A percentile compares a stretch with the other conserved stretches of the same genome.
Evolutionary conservation across 2,329 filamentous ascomycete genomes (phyloP).

Genomic region (Ambrosiella cleistominuta): DNA sequence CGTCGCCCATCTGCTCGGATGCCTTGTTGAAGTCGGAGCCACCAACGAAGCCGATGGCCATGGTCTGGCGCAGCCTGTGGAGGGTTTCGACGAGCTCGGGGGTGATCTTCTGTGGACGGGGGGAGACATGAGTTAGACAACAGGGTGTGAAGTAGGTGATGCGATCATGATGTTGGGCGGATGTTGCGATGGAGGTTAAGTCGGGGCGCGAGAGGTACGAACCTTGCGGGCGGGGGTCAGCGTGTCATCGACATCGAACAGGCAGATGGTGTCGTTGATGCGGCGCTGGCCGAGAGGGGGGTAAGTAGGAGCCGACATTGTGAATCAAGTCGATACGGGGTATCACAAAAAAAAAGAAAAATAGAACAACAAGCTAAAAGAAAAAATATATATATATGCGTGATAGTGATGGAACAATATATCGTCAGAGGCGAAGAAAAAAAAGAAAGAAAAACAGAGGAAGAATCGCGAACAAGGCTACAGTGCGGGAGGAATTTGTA

Average conservation of each 20-base stretch:
- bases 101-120: slow-evolving; percentile 37
- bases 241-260: slow-evolving; percentile 94
- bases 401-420: neutral
- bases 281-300: slow-evolving; percentile 69
- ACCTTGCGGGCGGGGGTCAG: slow-evolving; percentile 69
- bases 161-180: neutral
- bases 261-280: slow-evolving; percentile 78
- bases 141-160: neutral
- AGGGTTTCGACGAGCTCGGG: slow-evolving; percentile 75
- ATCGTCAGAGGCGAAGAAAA: neutral
- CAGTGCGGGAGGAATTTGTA: slow-evolving; percentile 1
- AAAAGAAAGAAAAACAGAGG: slow-evolving; percentile 9
- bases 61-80: slow-evolving; percentile 63
- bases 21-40: slow-evolving; percentile 87
- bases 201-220: slow-evolving; percentile 19
- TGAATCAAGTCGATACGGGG: slow-evolving; percentile 2
- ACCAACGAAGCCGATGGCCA: slow-evolving; percentile 81
- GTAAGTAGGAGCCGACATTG: slow-evolving; percentile 32
- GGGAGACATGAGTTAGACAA: slow-evolving; percentile 5
- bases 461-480: neutral
- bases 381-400: neutral
- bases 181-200: neutral
- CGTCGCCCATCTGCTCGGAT: slow-evolving; percentile 75
- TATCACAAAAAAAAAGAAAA: slow-evolving; percentile 7
- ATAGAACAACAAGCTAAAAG: neutral